phyloP scores from a whole-genome alignment of 148 eudicot species.

The Arbutus unedo region DNA sequence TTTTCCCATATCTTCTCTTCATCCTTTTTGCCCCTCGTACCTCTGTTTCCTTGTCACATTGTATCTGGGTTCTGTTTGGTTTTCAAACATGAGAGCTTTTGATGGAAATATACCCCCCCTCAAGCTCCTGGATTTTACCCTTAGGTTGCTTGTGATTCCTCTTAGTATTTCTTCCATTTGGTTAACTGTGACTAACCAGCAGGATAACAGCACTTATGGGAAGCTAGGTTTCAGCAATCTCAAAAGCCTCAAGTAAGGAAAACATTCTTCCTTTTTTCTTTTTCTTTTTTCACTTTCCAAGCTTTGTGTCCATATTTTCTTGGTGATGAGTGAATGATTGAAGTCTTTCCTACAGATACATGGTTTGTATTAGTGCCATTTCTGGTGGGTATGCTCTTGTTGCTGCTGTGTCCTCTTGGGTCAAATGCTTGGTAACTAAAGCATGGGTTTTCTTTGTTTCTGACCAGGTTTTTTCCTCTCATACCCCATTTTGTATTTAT shows the following conservation, averaged over 20 bases:
- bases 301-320: neutral
- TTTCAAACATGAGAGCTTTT: slow-evolving; percentile 26
- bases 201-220: slow-evolving; percentile 63
- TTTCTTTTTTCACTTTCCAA: neutral
- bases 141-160: slow-evolving; percentile 62
- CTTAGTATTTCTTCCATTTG: slow-evolving; percentile 62
- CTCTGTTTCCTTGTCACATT: neutral
- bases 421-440: slow-evolving; percentile 44
- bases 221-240: slow-evolving; percentile 51
- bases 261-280: too few species aligned
- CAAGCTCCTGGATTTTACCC: slow-evolving; percentile 54
- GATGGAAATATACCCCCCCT: slow-evolving; percentile 25
- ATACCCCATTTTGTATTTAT: too few species aligned
- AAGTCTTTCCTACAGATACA: slow-evolving; percentile 46
- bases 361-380: slow-evolving; percentile 57
- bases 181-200: slow-evolving; percentile 58
- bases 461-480: slow-evolving; percentile 61
- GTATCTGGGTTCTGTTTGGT: neutral
- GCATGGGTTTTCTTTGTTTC: slow-evolving; percentile 69
- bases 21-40: neutral
- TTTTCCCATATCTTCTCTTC: neutral
- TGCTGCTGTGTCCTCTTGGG: slow-evolving; percentile 58
- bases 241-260: slow-evolving; percentile 60
- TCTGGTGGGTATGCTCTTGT: slow-evolving; percentile 70
- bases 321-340: neutral